These are phyloP conservation scores for Candida sojae DNA, from an alignment of 1,139 yeast genomes.

Conservation along the genomic window DNA sequence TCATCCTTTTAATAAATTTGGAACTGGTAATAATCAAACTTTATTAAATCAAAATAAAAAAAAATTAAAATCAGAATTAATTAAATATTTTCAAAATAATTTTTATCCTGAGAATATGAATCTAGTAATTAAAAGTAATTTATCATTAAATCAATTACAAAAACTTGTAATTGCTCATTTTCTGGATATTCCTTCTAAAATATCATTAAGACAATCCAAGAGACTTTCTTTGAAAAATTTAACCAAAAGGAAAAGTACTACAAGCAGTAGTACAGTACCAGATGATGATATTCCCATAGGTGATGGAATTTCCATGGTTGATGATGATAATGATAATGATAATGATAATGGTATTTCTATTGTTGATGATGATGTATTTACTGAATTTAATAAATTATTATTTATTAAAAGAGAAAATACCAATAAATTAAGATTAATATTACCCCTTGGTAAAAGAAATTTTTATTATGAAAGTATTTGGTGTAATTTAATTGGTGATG, in stretches of 20 bases:
- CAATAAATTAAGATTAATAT: constrained; percentile 33
- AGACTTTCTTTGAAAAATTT: not conserved
- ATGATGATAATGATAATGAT: too few species aligned
- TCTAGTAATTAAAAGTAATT: constrained; percentile 62
- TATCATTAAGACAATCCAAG: not conserved
- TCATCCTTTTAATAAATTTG: constrained; percentile 48
- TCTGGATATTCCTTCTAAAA: constrained; percentile 16
- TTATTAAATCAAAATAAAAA: constrained; percentile 16
- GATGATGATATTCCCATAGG: not conserved
- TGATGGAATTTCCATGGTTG: too few species aligned
- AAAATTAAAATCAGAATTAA: constrained; percentile 21
- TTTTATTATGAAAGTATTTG: constrained; percentile 42
- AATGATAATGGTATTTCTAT: too few species aligned
- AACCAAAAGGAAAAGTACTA: not conserved
- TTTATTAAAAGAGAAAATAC: constrained; percentile 11
- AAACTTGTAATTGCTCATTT: constrained; percentile 51
- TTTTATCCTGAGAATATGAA: constrained; percentile 48
- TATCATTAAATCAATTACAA: constrained; percentile 56
- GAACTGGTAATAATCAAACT: constrained; percentile 43
- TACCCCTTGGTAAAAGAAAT: constrained; percentile 28
- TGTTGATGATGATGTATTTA: constrained; percentile 23
- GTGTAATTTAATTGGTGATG: constrained; percentile 66
- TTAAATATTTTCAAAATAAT: constrained; percentile 27
- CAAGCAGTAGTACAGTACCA: not conserved
- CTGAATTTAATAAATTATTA: constrained; percentile 17